Percentiles rank a stretch among this genome's conserved stretches.
phyloP scores from a whole-genome alignment of 306 rosid species.

The Ammopiptanthus mongolicus region DNA sequence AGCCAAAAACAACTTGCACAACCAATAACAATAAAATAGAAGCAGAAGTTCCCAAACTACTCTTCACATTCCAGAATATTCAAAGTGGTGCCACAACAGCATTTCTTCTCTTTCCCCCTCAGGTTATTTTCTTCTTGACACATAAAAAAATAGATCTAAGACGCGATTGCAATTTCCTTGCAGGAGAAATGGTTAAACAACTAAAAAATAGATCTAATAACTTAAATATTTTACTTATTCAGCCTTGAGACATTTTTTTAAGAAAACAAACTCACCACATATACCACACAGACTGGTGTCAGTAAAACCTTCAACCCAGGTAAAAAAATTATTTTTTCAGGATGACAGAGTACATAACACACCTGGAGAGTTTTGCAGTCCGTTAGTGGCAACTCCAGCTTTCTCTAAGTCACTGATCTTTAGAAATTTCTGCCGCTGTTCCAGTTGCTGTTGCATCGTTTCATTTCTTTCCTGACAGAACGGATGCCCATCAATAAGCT shows the following conservation, averaged over 20 bases:
- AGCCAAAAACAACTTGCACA: not conserved
- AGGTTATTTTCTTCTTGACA: not conserved
- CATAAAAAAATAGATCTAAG: conserved; percentile 7
- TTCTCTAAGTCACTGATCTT: conserved; percentile 40
- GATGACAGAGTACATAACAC: conserved; percentile 16
- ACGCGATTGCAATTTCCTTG: not conserved
- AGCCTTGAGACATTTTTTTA: not conserved
- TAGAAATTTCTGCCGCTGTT: conserved; percentile 57
- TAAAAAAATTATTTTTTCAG: not conserved
- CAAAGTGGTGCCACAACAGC: not conserved
- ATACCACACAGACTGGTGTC: not conserved
- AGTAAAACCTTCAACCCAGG: not conserved
- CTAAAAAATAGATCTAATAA: not conserved
- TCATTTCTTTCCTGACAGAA: conserved; percentile 55
- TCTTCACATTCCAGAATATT: conserved; percentile 14
- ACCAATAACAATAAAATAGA: not conserved
- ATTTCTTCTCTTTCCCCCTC: not conserved
- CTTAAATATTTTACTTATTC: not conserved
- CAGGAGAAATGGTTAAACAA: not conserved
- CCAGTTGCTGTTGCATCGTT: conserved; percentile 35
- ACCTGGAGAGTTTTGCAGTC: conserved; percentile 59
- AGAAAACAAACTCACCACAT: not conserved
- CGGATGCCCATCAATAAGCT: not conserved
- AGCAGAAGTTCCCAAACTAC: not conserved
- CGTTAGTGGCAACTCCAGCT: conserved; percentile 41